Evolutionary conservation across 805 yeast species (phyloP).

Genomic region (Limtongia smithiae): DNA sequence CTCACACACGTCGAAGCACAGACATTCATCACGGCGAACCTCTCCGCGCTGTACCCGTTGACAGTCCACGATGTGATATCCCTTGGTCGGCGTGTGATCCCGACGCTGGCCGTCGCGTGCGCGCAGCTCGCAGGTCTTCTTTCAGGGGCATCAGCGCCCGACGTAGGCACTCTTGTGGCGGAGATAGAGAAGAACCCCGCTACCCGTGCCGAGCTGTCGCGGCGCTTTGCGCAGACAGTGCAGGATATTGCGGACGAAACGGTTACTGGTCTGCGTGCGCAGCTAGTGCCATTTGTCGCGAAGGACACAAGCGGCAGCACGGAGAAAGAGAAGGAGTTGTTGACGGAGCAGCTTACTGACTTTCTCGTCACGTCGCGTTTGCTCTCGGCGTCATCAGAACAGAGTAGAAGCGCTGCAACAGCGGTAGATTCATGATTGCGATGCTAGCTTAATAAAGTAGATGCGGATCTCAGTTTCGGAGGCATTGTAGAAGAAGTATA

Average conservation of each 20-base stretch:
- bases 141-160: conserved; percentile 1
- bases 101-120: conserved; percentile 28
- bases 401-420: too few relatives aligned
- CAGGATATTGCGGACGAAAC: too few relatives aligned
- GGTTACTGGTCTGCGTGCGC: too few relatives aligned
- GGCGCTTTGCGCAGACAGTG: not conserved
- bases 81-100: conserved; percentile 27
- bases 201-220: conserved; percentile 2
- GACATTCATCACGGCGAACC: conserved; percentile 1
- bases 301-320: too few relatives aligned
- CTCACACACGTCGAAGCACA: conserved; percentile 29
- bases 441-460: too few relatives aligned
- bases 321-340: too few relatives aligned
- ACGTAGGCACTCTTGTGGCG: not conserved
- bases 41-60: conserved; percentile 25
- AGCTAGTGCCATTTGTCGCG: too few relatives aligned
- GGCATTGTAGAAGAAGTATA: conserved; percentile 14
- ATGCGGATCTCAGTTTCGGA: conserved; percentile 12
- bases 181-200: conserved; percentile 1
- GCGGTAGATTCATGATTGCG: too few relatives aligned
- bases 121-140: conserved; percentile 30
- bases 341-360: too few relatives aligned
- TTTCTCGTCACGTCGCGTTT: too few relatives aligned
- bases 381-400: too few relatives aligned
- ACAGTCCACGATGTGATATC: conserved; percentile 23